phyloP scores from a whole-genome alignment of 495 filamentous ascomycete genomes.

The Aspergillus diversus region DNA sequence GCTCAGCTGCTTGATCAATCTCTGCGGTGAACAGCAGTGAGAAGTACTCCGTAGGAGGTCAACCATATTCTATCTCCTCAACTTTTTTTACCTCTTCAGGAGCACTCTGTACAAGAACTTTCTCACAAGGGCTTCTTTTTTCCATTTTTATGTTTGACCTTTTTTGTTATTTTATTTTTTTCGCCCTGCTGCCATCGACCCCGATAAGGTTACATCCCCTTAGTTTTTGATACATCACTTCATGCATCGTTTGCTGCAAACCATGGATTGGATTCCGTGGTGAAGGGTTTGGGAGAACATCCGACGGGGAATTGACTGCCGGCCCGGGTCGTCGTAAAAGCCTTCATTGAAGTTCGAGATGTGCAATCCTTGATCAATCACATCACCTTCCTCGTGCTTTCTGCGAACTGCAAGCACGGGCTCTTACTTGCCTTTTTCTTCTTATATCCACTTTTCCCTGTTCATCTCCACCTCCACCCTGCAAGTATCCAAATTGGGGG shows the following conservation, averaged over 20 bases:
- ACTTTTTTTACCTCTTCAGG: not conserved
- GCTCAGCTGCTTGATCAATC: not conserved
- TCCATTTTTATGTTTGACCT: not conserved
- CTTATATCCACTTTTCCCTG: not conserved
- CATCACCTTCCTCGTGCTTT: constrained; percentile 20
- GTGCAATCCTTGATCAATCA: constrained; percentile 15
- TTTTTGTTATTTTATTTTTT: not conserved
- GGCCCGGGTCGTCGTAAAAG: constrained; percentile 1
- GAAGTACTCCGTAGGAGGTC: too few species aligned
- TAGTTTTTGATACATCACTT: constrained; percentile 21
- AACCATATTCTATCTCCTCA: not conserved
- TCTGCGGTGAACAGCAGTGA: too few species aligned
- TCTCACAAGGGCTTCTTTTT: not conserved
- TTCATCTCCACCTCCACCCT: constrained; percentile 4
- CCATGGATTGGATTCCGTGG: constrained; percentile 9
- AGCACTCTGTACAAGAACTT: not conserved
- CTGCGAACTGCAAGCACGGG: constrained; percentile 15
- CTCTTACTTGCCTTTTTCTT: not conserved
- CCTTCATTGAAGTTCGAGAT: not conserved
- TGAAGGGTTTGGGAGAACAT: not conserved
- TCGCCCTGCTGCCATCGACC: not conserved
- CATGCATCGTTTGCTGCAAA: constrained; percentile 24
- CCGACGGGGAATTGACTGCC: constrained; percentile 1
- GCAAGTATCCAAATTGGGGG: constrained; percentile 11
- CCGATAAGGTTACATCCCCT: constrained; percentile 13